These are phyloP conservation scores for Suillus discolor DNA, from an alignment of 768 basidiomycete species.

Conservation along the genomic window DNA sequence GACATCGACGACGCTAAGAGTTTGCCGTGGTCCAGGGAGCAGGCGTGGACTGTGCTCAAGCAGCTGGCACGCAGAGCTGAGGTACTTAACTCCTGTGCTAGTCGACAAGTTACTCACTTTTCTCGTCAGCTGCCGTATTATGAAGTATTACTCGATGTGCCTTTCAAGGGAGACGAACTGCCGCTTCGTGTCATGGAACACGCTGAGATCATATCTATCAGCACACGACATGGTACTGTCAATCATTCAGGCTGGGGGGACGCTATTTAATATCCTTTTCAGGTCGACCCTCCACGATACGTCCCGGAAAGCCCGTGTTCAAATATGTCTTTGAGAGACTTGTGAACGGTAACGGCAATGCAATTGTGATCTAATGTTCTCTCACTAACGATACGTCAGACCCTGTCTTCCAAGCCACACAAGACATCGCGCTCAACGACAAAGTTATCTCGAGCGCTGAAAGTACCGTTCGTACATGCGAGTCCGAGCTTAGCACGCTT, in stretches of 20 bases:
- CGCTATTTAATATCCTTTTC: neutral
- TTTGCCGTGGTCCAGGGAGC: conserved; percentile 82
- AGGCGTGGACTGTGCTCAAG: conserved; percentile 85
- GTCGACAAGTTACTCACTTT: conserved; percentile 14
- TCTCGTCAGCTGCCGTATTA: conserved; percentile 72
- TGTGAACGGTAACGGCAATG: conserved; percentile 57
- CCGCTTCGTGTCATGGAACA: conserved; percentile 86
- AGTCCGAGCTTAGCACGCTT: conserved; percentile 72
- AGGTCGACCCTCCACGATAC: conserved; percentile 84
- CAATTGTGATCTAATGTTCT: conserved; percentile 3
- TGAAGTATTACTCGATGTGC: conserved; percentile 77
- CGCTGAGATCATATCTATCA: conserved; percentile 82
- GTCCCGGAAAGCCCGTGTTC: conserved; percentile 90
- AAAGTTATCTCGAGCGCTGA: conserved; percentile 63
- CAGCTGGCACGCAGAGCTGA: conserved; percentile 67
- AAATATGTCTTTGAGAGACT: conserved; percentile 83
- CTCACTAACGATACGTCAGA: conserved; percentile 44
- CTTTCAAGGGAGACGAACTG: conserved; percentile 90
- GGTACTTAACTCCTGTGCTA: conserved; percentile 38
- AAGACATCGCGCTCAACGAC: conserved; percentile 82
- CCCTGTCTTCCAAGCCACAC: conserved; percentile 73
- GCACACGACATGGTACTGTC: conserved; percentile 66
- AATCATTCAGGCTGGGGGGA: neutral
- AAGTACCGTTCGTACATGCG: conserved; percentile 65
- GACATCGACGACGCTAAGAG: conserved; percentile 86